Evolutionary conservation across 1,284 basidiomycete genomes (phyloP), one percentile per base, ranked within the genome.

Genomic region (Gomphus bonarii): DNA sequence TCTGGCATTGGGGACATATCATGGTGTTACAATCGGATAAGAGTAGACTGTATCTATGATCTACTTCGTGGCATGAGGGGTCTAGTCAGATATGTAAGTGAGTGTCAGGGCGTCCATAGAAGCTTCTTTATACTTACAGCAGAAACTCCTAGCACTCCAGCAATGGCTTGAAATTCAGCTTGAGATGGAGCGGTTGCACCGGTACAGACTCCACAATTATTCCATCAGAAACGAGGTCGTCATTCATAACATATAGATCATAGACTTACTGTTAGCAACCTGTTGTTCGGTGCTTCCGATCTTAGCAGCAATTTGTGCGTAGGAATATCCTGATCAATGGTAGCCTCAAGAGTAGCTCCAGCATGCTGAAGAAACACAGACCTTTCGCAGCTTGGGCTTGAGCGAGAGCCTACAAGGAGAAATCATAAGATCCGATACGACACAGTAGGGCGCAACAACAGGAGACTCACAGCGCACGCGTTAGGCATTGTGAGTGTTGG

Each of bases 131-230:
- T 49, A n/a, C 74, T 60, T 60, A 77, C 76, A 16, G 68, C 25
- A 10, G 67, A 70, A 64, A 84, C 75, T 49, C 66, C 70, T 40
- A 84, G 70, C 8, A 65, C 76, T 0, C 22, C 25, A 0, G 80
- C 78, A 61, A 85, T 73, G 18, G 69, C 68, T 57, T 72, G 66
- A 68, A 82, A 84, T 66, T 85, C 83, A 0, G 62, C 64, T 7
- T 68, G 62, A n/a, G 76, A 81, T 12, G 84, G 76, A 55, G 65
- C 72, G 1, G 30, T 48, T 3, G 51, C 64, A 16, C 77, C 80
- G 9, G 74, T 76, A 70, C 80, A 76, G 63, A 85, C 84, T 85
- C 55, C 2, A 22, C 14, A 40, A 3, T 47, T 40, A 30, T 49
- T 12, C 43, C 46, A 44, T 31, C 60, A 36, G 20, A 33, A 10